A percentile compares a stretch with the other conserved stretches of the same genome.
Evolutionary conservation across 140 eudicot genomes (phyloP).

Genomic region (Ambrosia hybrid): DNA sequence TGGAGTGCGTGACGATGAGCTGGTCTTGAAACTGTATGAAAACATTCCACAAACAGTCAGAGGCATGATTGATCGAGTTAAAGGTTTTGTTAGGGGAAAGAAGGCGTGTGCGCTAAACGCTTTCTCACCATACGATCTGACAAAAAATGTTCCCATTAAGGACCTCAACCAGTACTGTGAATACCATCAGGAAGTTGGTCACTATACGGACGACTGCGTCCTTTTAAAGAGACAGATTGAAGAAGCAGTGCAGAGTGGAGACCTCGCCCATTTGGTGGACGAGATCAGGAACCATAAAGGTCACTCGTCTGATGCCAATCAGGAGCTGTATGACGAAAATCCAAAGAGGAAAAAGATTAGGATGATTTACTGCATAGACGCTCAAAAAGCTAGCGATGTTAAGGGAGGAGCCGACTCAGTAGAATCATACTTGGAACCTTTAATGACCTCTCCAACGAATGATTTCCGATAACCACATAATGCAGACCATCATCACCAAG

Average conservation of each 20-base stretch:
- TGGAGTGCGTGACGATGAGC: not conserved
- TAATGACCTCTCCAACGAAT: too few relatives aligned
- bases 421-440: too few relatives aligned
- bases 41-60: not conserved
- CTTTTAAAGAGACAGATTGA: too few relatives aligned
- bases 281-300: not conserved
- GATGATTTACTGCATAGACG: not conserved
- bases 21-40: not conserved
- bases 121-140: too few relatives aligned
- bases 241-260: not conserved
- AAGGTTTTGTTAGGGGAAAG: not conserved
- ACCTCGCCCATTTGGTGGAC: not conserved
- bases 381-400: not conserved
- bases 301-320: not conserved
- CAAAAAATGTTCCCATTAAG: too few relatives aligned
- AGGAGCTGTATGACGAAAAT: not conserved
- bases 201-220: not conserved
- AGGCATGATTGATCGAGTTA: not conserved
- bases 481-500: too few relatives aligned
- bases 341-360: not conserved
- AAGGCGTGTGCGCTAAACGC: not conserved
- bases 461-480: too few relatives aligned
- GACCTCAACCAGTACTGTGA: not conserved
- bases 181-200: not conserved
- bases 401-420: too few relatives aligned